These are phyloP conservation scores for Yamadazyma takamatsuzukensis DNA, from an alignment of 805 yeast species.

Conservation along the genomic window DNA sequence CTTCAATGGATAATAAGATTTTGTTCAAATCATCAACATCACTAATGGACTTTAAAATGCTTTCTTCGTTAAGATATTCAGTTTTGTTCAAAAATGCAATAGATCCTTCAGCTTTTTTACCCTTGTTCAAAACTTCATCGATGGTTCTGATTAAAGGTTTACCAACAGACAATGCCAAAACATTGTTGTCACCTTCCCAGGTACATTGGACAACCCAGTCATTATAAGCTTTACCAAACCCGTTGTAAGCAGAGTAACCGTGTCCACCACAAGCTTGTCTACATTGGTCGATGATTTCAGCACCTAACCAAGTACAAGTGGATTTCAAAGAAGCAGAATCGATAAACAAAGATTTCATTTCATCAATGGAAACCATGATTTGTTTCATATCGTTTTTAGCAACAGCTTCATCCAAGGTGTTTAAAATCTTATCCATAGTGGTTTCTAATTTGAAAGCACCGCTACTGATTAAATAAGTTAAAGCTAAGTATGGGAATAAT, in stretches of 20 bases:
- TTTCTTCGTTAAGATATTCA: constrained; percentile 20
- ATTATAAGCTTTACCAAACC: constrained; percentile 42
- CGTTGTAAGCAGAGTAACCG: constrained; percentile 43
- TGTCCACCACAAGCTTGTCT: constrained; percentile 49
- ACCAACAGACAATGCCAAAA: constrained; percentile 40
- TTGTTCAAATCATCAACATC: constrained; percentile 26
- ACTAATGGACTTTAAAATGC: constrained; percentile 25
- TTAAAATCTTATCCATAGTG: constrained; percentile 27
- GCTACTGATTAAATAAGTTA: constrained; percentile 33
- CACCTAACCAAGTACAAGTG: constrained; percentile 43
- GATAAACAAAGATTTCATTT: constrained; percentile 40
- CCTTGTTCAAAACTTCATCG: constrained; percentile 23
- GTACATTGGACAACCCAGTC: constrained; percentile 49
- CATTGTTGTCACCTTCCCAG: constrained; percentile 49
- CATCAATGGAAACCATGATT: constrained; percentile 29
- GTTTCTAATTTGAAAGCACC: constrained; percentile 38
- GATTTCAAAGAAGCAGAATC: constrained; percentile 45
- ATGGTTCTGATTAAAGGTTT: constrained; percentile 34
- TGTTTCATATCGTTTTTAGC: constrained; percentile 25
- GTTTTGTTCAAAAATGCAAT: constrained; percentile 30
- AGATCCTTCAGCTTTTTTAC: constrained; percentile 31
- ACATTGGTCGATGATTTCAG: constrained; percentile 37
- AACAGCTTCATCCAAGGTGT: constrained; percentile 36
- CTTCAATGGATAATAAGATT: constrained; percentile 38
- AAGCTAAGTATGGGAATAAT: constrained; percentile 42